Evolutionary conservation across 2,329 filamentous ascomycete genomes (phyloP), one percentile per base, ranked within the genome.

Genomic region (Ophiostoma tasmaniense): DNA sequence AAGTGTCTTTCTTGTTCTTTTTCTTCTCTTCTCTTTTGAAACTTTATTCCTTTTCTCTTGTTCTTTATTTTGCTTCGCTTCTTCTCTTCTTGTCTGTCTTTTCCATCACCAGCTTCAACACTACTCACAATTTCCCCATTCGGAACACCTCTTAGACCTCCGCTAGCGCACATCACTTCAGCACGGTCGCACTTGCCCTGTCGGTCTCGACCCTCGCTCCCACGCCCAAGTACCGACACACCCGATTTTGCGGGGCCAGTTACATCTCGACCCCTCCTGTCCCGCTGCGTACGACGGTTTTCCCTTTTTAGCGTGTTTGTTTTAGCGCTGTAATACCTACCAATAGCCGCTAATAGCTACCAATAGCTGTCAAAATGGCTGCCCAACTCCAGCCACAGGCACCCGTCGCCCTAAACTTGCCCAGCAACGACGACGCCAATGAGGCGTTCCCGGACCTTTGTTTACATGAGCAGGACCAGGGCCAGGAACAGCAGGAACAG

Each of bases 391-490:
- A 37, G 61, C 61, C 61, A 64, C 61, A 64, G 61, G 33, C 61
- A 3, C 61, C 20, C 13, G 20, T 25, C 30, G 61, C 30, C 28
- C 61, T 37, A 64, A 64, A 7, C 61, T 37, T 64, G 55, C 66
- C 55, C 52, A 30, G 55, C 55, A 61, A 59, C 28, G 39, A 39
- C 64, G 64, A 33, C 30, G 66, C 66, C 33, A 39, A 61, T 61
- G 55, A 61, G 55, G 55, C 55, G 55, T 61, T 68, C 55, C 35
- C 64, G 25, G 62, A 66, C 75, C 78, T 79, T 78, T 81, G 80
- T 81, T 81, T 81, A 81, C 78, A 77, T 70, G 67, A 61, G 55
- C 55, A 28, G 25, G 68, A 66, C 45, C 66, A 71, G 22, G 69
- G 39, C 17, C 61, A 70, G 64, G 71, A 66, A 37, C 66, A 71